Percentiles rank a stretch among this genome's conserved stretches.
Conservation (phyloP, 345 rosid genomes). For the Durio zibethinus region DNA sequence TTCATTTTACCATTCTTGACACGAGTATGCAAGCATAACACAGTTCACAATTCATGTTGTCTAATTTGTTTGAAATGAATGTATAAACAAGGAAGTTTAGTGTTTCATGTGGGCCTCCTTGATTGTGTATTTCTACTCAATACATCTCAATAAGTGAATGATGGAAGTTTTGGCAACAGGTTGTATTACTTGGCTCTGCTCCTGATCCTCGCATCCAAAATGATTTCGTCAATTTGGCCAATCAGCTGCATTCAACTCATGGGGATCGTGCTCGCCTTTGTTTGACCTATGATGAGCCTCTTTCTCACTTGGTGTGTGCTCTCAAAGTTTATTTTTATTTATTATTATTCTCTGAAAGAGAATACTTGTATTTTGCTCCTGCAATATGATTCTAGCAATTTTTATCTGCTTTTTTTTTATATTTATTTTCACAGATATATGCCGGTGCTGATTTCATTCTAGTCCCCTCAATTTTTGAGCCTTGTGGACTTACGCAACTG, state of each 20-base stretch:
- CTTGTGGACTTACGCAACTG: slow-evolving; percentile 92
- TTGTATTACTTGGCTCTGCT: slow-evolving; percentile 90
- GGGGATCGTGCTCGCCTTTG: slow-evolving; percentile 69
- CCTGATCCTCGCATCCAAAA: slow-evolving; percentile 95
- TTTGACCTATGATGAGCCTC: slow-evolving; percentile 91
- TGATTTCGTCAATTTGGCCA: slow-evolving; percentile 80
- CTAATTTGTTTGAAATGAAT: not conserved
- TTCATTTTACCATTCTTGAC: not conserved
- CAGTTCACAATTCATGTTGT: not conserved
- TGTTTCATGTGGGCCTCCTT: not conserved
- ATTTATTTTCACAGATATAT: slow-evolving; percentile 50
- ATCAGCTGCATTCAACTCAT: slow-evolving; percentile 68
- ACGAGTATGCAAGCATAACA: not conserved
- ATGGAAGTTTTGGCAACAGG: slow-evolving; percentile 44
- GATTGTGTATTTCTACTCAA: not conserved
- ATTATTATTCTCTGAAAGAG: not conserved
- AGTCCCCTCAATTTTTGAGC: slow-evolving; percentile 94
- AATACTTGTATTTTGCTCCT: not conserved
- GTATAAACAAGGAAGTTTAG: not conserved
- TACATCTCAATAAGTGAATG: not conserved
- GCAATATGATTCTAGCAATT: slow-evolving; percentile 8
- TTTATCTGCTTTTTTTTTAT: not conserved
- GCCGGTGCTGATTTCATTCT: slow-evolving; percentile 92
- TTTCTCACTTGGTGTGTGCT: slow-evolving; percentile 79
- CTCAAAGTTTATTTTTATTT: not conserved